A percentile compares a stretch with the other conserved stretches of the same genome.
These are phyloP conservation scores for Pythium periplocum DNA, from an alignment of 352 stramenopile genomes.

Conservation along the genomic window DNA sequence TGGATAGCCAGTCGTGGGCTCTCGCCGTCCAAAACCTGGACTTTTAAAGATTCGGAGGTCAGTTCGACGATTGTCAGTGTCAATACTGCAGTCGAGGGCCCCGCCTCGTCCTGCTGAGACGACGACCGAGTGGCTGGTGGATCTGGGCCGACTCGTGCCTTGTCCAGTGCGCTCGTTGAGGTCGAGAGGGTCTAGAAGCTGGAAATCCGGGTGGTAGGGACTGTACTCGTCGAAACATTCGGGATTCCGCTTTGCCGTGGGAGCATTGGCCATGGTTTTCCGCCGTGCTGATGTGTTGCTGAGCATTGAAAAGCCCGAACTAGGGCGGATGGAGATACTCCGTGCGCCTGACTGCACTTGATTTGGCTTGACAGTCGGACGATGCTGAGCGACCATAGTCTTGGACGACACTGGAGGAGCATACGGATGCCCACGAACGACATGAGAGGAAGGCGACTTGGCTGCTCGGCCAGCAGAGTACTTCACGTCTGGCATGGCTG, in stretches of 20 bases:
- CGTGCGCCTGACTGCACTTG: conserved; percentile 1
- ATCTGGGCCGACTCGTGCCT: neutral
- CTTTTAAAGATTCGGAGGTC: conserved; percentile 82
- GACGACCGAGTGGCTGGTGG: conserved; percentile 7
- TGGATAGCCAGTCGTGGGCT: conserved; percentile 48
- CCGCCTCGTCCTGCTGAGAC: neutral
- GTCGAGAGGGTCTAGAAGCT: conserved; percentile 32
- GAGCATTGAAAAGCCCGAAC: conserved; percentile 7
- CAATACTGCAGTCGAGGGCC: neutral
- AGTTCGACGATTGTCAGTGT: conserved; percentile 26
- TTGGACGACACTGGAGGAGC: conserved; percentile 1
- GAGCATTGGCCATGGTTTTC: conserved; percentile 3
- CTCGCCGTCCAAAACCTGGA: conserved; percentile 37
- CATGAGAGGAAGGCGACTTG: too few species aligned
- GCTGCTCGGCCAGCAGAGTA: too few species aligned
- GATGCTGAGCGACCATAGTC: conserved; percentile 12
- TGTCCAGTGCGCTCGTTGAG: conserved; percentile 26
- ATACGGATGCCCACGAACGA: too few species aligned
- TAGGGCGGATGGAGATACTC: conserved; percentile 3
- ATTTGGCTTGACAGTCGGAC: conserved; percentile 13
- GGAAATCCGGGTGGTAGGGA: conserved; percentile 65
- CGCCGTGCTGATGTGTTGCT: conserved; percentile 10
- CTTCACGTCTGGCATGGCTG: too few species aligned
- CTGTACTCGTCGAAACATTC: conserved; percentile 83
- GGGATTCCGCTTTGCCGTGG: conserved; percentile 6